Base-by-base conservation (phyloP, 352 stramenopile species). In the Phytophthora pistaciae region DNA sequence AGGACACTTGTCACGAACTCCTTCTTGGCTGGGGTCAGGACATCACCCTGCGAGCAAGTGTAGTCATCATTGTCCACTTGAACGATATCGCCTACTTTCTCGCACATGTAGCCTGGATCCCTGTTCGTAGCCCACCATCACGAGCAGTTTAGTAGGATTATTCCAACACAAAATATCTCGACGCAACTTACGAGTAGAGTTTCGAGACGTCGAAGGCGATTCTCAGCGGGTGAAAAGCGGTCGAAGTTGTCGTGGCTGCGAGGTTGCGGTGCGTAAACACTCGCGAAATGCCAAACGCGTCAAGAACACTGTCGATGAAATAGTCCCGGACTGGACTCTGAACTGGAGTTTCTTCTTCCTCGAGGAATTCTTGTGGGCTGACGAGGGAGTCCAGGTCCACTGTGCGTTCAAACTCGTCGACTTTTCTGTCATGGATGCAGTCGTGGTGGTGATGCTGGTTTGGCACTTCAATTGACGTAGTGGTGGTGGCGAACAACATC, bases 201-300 rank as follows among this genome's bases (percentile, higher is more conserved):
- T 92, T 92, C 7, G 88, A 95, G 0, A 93, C 58, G 27, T 95
- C 88, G 27, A 95, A 95, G 16, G 75, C 83, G 49, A 93, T 93
- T 40, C 88, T 84, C n/a, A 95, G 85, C 1, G 83, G 88, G 31
- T 93, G 82, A 44, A 91, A 93, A 0, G 81, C 54, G 3, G 77
- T 64, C 3, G 71, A 48, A 4, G 68, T 60, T 4, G 65, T 48
- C 0, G 66, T 61, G 0, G 69, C 59, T 64, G 72, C 48, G 2
- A 93, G 72, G 14, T 72, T 82, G 3, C 85, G 80, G 14, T 67
- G 65, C 1, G 55, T 56, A 1, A 67, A 29, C 60, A 49, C 33
- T n/a, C 52, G 46, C 23, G 79, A 60, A 5, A 81, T 50, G 0
- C 85, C 77, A 5, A 92, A 60, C 2, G 68, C 62, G 29, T 85